These are phyloP conservation scores for Mortierella sp. DNA, from an alignment of 371 early-diverging fungal species.

Conservation along the genomic window DNA sequence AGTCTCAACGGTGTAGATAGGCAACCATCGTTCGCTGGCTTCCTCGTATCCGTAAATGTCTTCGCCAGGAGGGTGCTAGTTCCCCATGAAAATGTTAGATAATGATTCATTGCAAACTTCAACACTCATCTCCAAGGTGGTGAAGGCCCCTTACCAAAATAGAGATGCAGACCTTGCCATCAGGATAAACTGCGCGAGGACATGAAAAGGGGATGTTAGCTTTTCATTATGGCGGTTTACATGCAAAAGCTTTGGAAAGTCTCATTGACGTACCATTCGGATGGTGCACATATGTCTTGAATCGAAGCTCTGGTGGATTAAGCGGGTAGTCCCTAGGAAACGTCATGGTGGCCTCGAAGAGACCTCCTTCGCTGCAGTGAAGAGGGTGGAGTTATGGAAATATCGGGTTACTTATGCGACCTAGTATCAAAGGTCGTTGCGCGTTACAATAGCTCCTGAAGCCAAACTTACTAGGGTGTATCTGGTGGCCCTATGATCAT, in stretches of 20 bases:
- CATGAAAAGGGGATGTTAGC: no score
- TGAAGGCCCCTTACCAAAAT: slow-evolving; percentile 72
- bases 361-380: slow-evolving; percentile 83
- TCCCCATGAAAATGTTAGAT: not conserved
- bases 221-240: no score
- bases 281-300: slow-evolving; percentile 85
- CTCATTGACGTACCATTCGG: slow-evolving; percentile 70
- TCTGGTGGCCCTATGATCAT: slow-evolving; percentile 91
- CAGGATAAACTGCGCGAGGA: slow-evolving; percentile 68
- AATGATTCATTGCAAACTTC: not conserved
- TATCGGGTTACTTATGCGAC: not conserved
- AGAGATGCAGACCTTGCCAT: slow-evolving; percentile 93
- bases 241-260: not conserved
- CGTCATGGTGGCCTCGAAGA: slow-evolving; percentile 86
- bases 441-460: not conserved
- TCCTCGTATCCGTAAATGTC: slow-evolving; percentile 95
- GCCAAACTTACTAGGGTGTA: slow-evolving; percentile 78
- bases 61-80: slow-evolving; percentile 78
- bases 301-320: slow-evolving; percentile 87
- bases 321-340: slow-evolving; percentile 87
- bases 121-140: not conserved
- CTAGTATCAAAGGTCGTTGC: no score
- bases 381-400: not conserved
- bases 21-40: slow-evolving; percentile 92
- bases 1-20: slow-evolving; percentile 95